Evolutionary conservation across 2,329 filamentous ascomycete species (phyloP).

Genomic region (Mollisiaceae sp.): DNA sequence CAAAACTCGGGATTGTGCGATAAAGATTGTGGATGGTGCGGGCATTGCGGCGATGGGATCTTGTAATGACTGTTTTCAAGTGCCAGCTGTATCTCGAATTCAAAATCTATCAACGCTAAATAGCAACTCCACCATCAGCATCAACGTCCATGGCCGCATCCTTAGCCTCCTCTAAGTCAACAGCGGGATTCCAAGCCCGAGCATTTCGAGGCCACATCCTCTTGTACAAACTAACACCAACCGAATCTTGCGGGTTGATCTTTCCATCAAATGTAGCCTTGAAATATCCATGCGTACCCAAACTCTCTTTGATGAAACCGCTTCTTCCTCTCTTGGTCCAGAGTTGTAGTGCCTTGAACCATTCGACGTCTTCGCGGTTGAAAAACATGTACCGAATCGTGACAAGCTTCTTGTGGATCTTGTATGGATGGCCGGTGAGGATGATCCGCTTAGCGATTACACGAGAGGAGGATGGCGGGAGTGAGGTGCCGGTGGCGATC

Average conservation of each 20-base stretch:
- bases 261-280: constrained; percentile 97
- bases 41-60: constrained; percentile 24
- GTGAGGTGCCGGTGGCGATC: constrained; percentile 84
- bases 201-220: constrained; percentile 80
- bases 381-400: constrained; percentile 99
- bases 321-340: constrained; percentile 91
- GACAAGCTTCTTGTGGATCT: constrained; percentile 97
- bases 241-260: constrained; percentile 93
- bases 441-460: constrained; percentile 94
- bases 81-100: background rate
- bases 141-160: constrained; percentile 31
- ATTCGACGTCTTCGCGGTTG: constrained; percentile 90
- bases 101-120: constrained; percentile 8
- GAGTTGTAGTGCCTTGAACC: constrained; percentile 95
- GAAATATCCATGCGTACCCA: constrained; percentile 99
- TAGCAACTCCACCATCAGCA: constrained; percentile 18
- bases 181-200: constrained; percentile 40
- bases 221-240: constrained; percentile 90
- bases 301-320: constrained; percentile 90
- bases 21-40: constrained; percentile 29
- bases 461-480: constrained; percentile 76
- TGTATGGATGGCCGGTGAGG: constrained; percentile 94
- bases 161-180: constrained; percentile 22
- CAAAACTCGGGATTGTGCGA: constrained; percentile 26
- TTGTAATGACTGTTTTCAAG: constrained; percentile 8